Conservation (phyloP, 768 basidiomycete species). For the Serpula lacrymans region DNA sequence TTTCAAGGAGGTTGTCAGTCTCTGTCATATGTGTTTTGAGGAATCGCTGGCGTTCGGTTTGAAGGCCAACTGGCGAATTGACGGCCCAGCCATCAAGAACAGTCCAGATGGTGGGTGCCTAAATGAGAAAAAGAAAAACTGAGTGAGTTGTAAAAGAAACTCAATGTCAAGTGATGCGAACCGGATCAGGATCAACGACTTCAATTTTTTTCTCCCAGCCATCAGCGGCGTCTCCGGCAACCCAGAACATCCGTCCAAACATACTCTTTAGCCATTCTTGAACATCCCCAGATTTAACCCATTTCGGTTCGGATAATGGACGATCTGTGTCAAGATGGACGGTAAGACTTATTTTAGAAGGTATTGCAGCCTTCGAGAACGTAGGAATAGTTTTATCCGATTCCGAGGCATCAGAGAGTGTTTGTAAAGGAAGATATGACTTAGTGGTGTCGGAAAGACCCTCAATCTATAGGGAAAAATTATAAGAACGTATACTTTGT, state of each 20-base stretch:
- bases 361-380: constrained; percentile 52
- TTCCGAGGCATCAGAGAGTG: constrained; percentile 36
- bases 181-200: constrained; percentile 92
- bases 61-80: constrained; percentile 75
- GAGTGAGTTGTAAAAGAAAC: not conserved
- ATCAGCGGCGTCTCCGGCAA: constrained; percentile 75
- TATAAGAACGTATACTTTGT: constrained; percentile 5
- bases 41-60: constrained; percentile 82
- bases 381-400: constrained; percentile 70
- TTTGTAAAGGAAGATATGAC: constrained; percentile 61
- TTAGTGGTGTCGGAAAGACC: constrained; percentile 68
- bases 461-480: constrained; percentile 55
- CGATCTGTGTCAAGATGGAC: constrained; percentile 83
- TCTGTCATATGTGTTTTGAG: constrained; percentile 84
- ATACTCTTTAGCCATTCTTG: constrained; percentile 91
- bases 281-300: constrained; percentile 93
- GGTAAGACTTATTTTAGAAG: constrained; percentile 58
- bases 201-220: constrained; percentile 95
- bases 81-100: constrained; percentile 87
- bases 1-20: constrained; percentile 88
- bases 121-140: constrained; percentile 9
- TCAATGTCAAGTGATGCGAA: constrained; percentile 39
- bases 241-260: constrained; percentile 87
- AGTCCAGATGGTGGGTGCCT: constrained; percentile 92
- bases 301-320: constrained; percentile 93